Evolutionary conservation across 2,329 filamentous ascomycete genomes (phyloP).

Genomic region (Diplodia seriata): DNA sequence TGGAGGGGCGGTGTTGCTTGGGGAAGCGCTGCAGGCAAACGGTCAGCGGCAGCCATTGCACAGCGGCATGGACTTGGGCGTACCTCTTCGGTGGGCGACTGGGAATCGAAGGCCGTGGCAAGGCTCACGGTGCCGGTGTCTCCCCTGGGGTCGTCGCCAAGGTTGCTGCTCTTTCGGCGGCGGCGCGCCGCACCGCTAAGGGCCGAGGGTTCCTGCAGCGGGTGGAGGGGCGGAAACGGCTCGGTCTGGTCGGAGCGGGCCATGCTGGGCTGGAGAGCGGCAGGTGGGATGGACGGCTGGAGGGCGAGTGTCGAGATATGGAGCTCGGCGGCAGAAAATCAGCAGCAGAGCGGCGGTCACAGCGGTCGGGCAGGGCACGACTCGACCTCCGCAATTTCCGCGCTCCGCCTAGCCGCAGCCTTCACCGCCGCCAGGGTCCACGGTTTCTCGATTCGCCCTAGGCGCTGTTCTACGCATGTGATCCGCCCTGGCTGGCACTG

Average conservation of each 20-base stretch:
- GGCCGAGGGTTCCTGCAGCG: slow-evolving; percentile 11
- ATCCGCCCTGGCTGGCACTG: too few species aligned
- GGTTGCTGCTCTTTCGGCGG: slow-evolving; percentile 31
- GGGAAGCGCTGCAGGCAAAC: slow-evolving; percentile 39
- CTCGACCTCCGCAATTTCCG: slow-evolving; percentile 27
- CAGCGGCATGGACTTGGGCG: neutral
- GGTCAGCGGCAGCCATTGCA: slow-evolving; percentile 27
- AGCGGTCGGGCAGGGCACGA: slow-evolving; percentile 5
- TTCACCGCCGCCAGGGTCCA: slow-evolving; percentile 6
- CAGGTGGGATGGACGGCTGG: neutral
- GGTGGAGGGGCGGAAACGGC: slow-evolving; percentile 26
- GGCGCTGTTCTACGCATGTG: neutral
- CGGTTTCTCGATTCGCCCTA: neutral
- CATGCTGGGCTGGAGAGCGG: slow-evolving; percentile 13
- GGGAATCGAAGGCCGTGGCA: slow-evolving; percentile 28
- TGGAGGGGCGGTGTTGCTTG: slow-evolving; percentile 48
- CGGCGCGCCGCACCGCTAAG: slow-evolving; percentile 24
- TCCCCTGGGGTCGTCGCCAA: slow-evolving; percentile 32
- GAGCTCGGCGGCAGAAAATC: slow-evolving; percentile 29
- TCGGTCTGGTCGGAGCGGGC: slow-evolving; percentile 29
- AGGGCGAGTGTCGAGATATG: slow-evolving; percentile 10
- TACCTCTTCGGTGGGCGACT: slow-evolving; percentile 25
- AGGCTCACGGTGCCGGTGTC: slow-evolving; percentile 28
- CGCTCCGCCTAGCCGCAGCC: neutral
- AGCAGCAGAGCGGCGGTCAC: slow-evolving; percentile 8